Conservation (phyloP, 2,329 filamentous ascomycete genomes). For the Volutella citrinella region DNA sequence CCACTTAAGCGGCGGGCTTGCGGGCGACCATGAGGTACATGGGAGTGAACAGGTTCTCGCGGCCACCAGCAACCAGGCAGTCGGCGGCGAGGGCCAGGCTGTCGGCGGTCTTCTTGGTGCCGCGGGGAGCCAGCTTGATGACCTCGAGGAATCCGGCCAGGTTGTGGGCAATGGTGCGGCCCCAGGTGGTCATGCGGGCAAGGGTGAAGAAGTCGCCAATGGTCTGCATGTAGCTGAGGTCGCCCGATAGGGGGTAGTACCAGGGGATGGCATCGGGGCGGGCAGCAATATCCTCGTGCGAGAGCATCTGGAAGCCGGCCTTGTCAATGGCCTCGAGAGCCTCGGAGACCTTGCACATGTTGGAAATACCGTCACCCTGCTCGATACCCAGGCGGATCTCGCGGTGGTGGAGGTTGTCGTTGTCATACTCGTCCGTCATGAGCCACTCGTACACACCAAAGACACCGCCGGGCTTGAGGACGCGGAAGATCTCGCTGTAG, state of each 20-base stretch:
- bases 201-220: slow-evolving; percentile 79
- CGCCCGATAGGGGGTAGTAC: slow-evolving; percentile 90
- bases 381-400: slow-evolving; percentile 93
- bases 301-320: slow-evolving; percentile 80
- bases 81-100: slow-evolving; percentile 80
- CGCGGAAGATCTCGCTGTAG: slow-evolving; percentile 91
- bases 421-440: slow-evolving; percentile 95
- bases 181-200: slow-evolving; percentile 83
- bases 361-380: slow-evolving; percentile 92
- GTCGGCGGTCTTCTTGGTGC: slow-evolving; percentile 94
- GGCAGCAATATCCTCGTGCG: slow-evolving; percentile 83
- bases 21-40: slow-evolving; percentile 97
- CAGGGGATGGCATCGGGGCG: slow-evolving; percentile 75
- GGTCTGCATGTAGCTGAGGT: slow-evolving; percentile 79
- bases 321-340: slow-evolving; percentile 79
- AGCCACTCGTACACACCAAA: slow-evolving; percentile 99
- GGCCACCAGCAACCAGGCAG: slow-evolving; percentile 80
- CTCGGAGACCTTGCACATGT: slow-evolving; percentile 89
- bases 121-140: slow-evolving; percentile 70
- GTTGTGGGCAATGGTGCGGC: slow-evolving; percentile 70
- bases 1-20: slow-evolving; percentile 62
- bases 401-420: slow-evolving; percentile 80
- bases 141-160: slow-evolving; percentile 75
- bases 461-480: slow-evolving; percentile 90
- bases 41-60: slow-evolving; percentile 91